A percentile compares a stretch with the other conserved stretches of the same genome.
These are phyloP conservation scores for Metschnikowia baotianmanensis DNA, from an alignment of 805 yeast genomes.

Conservation along the genomic window DNA sequence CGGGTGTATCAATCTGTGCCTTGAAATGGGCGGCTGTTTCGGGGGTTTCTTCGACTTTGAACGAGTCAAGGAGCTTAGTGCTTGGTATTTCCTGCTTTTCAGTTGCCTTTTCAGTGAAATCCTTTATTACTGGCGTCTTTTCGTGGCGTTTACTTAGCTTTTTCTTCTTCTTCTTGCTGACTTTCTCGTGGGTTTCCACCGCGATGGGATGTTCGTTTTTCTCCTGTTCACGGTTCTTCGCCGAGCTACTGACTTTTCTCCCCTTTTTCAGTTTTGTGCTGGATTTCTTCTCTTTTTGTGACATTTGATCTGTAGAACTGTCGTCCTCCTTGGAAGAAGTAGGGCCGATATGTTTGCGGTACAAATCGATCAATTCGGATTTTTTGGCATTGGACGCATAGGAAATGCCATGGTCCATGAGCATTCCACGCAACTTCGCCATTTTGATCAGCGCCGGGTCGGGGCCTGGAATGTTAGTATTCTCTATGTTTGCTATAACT, in stretches of 20 bases:
- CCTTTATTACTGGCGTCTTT: neutral
- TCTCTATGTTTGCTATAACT: neutral
- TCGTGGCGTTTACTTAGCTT: conserved; percentile 3
- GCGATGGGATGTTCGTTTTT: neutral
- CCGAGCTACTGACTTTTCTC: conserved; percentile 3
- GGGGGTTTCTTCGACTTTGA: neutral
- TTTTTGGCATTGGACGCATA: conserved; percentile 68
- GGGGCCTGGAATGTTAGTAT: conserved; percentile 16
- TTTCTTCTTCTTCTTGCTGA: conserved; percentile 7
- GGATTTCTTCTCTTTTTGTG: conserved; percentile 1
- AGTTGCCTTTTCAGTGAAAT: too few species aligned
- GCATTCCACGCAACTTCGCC: conserved; percentile 65
- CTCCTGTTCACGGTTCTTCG: neutral
- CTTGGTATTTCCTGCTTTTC: too few species aligned
- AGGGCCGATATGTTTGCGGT: conserved; percentile 47
- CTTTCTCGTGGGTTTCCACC: conserved; percentile 9
- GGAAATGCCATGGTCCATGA: conserved; percentile 59
- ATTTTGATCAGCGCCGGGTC: conserved; percentile 58
- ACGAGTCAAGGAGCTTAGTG: neutral
- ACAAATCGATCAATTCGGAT: conserved; percentile 58
- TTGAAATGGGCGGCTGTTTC: neutral
- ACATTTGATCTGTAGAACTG: neutral
- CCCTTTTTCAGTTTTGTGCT: neutral
- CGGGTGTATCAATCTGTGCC: neutral
- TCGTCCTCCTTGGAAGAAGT: conserved; percentile 8